Evolutionary conservation across 768 basidiomycete species (phyloP).

Genomic region (Crepidotus variabilis): DNA sequence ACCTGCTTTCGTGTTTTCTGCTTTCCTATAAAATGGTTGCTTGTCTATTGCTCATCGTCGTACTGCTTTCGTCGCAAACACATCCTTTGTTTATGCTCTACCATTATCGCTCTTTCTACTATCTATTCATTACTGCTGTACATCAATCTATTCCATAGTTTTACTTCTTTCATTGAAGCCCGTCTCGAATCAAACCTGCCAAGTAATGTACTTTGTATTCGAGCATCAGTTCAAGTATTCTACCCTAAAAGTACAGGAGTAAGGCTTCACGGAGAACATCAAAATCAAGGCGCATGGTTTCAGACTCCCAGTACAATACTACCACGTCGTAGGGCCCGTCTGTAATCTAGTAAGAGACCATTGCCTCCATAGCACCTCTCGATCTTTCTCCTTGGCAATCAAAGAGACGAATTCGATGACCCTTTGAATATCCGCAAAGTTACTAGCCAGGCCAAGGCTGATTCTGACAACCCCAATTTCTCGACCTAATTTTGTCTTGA

Average conservation of each 20-base stretch:
- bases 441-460: slow-evolving; percentile 76
- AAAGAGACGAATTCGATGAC: slow-evolving; percentile 46
- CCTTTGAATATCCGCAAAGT: slow-evolving; percentile 71
- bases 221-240: too few relatives aligned
- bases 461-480: slow-evolving; percentile 75
- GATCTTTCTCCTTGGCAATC: slow-evolving; percentile 32
- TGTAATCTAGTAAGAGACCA: slow-evolving; percentile 19
- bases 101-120: background rate
- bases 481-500: slow-evolving; percentile 56
- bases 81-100: background rate
- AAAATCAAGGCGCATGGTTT: too few relatives aligned
- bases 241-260: too few relatives aligned
- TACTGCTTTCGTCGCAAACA: background rate
- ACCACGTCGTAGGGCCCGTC: background rate
- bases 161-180: too few relatives aligned
- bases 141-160: background rate
- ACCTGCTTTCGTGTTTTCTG: background rate
- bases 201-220: too few relatives aligned
- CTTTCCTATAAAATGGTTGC: background rate
- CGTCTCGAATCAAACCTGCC: too few relatives aligned
- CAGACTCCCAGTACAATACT: background rate
- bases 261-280: too few relatives aligned
- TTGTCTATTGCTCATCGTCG: background rate
- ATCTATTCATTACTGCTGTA: background rate
- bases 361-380: slow-evolving; percentile 21